These are phyloP conservation scores for Termitomyces sp. DNA, from an alignment of 768 basidiomycete genomes.

Conservation along the genomic window DNA sequence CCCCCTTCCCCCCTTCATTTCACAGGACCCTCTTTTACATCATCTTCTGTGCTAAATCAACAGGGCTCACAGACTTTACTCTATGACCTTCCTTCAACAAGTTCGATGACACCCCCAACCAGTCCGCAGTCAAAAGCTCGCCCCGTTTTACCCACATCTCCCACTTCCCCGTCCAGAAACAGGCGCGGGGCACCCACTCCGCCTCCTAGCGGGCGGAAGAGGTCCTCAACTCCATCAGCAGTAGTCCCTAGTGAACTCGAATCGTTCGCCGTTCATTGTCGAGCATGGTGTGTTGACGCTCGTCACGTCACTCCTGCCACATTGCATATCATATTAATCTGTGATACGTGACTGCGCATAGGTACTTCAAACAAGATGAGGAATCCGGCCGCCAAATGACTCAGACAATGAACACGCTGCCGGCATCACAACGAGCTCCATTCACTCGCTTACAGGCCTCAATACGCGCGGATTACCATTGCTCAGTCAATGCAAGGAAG, in stretches of 20 bases:
- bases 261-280: conserved; percentile 70
- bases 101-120: conserved; percentile 51
- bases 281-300: conserved; percentile 54
- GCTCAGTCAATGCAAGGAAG: conserved; percentile 67
- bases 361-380: conserved; percentile 84
- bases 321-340: background rate
- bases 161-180: conserved; percentile 46
- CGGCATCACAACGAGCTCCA: conserved; percentile 79
- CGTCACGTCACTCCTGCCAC: background rate
- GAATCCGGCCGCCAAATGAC: conserved; percentile 76
- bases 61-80: conserved; percentile 59
- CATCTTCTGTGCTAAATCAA: conserved; percentile 35
- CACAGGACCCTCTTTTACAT: conserved; percentile 37
- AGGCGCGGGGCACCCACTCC: conserved; percentile 51
- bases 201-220: conserved; percentile 52
- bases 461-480: conserved; percentile 80
- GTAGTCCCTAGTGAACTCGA: conserved; percentile 67
- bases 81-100: conserved; percentile 66
- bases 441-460: conserved; percentile 85
- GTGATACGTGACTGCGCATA: conserved; percentile 21
- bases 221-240: conserved; percentile 66
- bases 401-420: conserved; percentile 72
- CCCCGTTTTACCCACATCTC: conserved; percentile 51
- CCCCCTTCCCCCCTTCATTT: conserved; percentile 53
- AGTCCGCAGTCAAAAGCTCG: conserved; percentile 40